Percentiles rank a stretch among this genome's conserved stretches.
Conservation (phyloP, 805 yeast genomes). For the Kodamaea laetipori region DNA sequence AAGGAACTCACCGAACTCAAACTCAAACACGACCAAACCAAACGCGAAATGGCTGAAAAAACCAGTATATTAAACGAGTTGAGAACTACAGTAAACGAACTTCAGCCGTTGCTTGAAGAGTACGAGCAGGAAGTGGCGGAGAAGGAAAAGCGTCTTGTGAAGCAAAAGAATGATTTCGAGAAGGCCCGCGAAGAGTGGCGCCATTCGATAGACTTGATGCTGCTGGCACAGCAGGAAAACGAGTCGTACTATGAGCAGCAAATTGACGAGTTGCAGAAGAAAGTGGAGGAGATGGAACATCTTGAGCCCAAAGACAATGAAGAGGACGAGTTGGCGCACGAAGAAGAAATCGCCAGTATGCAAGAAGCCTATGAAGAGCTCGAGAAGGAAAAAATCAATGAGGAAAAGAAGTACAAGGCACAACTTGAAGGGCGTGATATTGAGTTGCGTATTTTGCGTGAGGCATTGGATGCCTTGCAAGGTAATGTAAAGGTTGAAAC, state of each 20-base stretch:
- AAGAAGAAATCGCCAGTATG: constrained; percentile 14
- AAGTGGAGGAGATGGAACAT: constrained; percentile 10
- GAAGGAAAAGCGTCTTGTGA: constrained; percentile 49
- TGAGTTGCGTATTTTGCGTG: constrained; percentile 15
- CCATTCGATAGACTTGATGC: constrained; percentile 57
- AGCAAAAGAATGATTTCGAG: constrained; percentile 51
- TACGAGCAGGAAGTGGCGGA: constrained; percentile 45
- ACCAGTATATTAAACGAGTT: constrained; percentile 49
- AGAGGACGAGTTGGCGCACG: constrained; percentile 5
- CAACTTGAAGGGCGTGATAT: constrained; percentile 17
- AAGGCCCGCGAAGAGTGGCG: constrained; percentile 60
- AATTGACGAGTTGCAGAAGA: constrained; percentile 36
- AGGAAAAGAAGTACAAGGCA: constrained; percentile 18
- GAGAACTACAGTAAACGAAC: constrained; percentile 49
- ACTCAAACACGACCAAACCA: constrained; percentile 23
- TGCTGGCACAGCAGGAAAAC: constrained; percentile 56
- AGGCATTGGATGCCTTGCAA: constrained; percentile 12
- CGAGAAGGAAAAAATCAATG: constrained; percentile 16
- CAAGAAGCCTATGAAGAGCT: constrained; percentile 16
- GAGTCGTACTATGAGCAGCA: constrained; percentile 51
- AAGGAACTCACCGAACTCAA: constrained; percentile 24
- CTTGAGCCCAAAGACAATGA: not conserved
- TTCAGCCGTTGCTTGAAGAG: constrained; percentile 50
- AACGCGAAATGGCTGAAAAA: constrained; percentile 42
- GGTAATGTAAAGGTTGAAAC: constrained; percentile 2